Conservation (phyloP, 371 early-diverging fungal species). For the Synchytrium microbalum region DNA sequence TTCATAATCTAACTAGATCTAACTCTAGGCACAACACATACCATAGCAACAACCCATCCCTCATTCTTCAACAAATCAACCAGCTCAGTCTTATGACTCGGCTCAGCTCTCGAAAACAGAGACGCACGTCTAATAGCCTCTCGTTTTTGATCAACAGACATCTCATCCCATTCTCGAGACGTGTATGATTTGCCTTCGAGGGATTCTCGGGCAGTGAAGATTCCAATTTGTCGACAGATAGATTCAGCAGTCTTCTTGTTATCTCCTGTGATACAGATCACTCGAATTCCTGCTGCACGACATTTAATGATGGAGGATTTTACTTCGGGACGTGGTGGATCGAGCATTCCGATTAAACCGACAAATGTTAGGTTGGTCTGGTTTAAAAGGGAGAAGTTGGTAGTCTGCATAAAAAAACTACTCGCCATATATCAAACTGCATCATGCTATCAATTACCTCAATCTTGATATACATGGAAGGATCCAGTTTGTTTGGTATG, state of each 20-base stretch:
- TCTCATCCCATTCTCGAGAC: conserved; percentile 86
- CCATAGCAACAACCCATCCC: conserved; percentile 93
- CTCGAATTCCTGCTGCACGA: conserved; percentile 88
- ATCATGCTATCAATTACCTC: conserved; percentile 42
- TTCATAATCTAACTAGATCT: conserved; percentile 7
- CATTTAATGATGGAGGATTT: conserved; percentile 73
- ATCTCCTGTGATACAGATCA: conserved; percentile 98
- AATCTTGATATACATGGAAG: conserved; percentile 52
- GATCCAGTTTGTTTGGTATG: conserved; percentile 41
- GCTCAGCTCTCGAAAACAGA: conserved; percentile 91
- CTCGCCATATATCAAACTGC: conserved; percentile 1
- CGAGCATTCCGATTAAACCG: conserved; percentile 91
- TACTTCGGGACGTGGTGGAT: conserved; percentile 96
- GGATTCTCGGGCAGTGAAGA: conserved; percentile 65
- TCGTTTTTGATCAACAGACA: conserved; percentile 61
- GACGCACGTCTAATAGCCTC: conserved; percentile 65
- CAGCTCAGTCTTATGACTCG: conserved; percentile 87
- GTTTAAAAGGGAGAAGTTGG: not conserved
- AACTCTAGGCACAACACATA: conserved; percentile 14
- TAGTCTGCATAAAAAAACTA: conserved; percentile 49
- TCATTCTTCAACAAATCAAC: conserved; percentile 78
- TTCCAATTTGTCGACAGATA: conserved; percentile 88
- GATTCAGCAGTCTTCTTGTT: conserved; percentile 91
- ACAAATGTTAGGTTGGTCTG: conserved; percentile 73
- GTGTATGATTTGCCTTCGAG: conserved; percentile 73